Evolutionary conservation across 768 basidiomycete species (phyloP), one percentile per base, ranked within the genome.

Genomic region (Mycena sanguinolenta): DNA sequence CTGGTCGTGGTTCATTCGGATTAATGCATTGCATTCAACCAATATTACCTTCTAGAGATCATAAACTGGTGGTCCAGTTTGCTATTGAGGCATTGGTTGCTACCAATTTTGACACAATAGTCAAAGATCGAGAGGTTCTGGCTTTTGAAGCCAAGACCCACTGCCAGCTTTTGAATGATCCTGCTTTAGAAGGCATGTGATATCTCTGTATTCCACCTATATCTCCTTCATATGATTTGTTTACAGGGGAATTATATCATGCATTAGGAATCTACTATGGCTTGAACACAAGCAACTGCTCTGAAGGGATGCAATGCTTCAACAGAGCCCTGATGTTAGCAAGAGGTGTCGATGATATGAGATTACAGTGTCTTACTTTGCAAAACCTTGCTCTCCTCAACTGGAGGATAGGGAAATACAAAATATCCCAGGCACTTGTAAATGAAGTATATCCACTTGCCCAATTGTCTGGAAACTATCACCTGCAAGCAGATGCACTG

Each of bases 91-190:
- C 30, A 3, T 10, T 58, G 0, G 2, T 0, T 19, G 27, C 28
- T 6, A 12, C 3, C 7, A 19, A 10, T 4, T 1, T 1, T 2
- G 0, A 44, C 14, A 9, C 25, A 1, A 42, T 44, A 1, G 3
- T n/a, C n/a, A n/a, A 6, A 5, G 32, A 13, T 23, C 4, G 14
- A 5, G 30, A 58, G n/a, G 23, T 2, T 2, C 2, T 1, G 27
- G 16, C 19, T 44, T 17, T 4, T 46, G 2, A 16, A 28, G 5
- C 17, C 44, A 46, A 1, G 8, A 7, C 4, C 9, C 49, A 25
- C 10, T 44, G 32, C 14, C 16, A 21, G 19, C n/a, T n/a, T n/a
- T n/a, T n/a, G n/a, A n/a, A n/a, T n/a, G n/a, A n/a, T n/a, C n/a
- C n/a, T n/a, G n/a, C n/a, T n/a, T n/a, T n/a, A n/a, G n/a, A n/a